Evolutionary conservation across 2,329 filamentous ascomycete species (phyloP).

Genomic region (Pezicula carpinea): DNA sequence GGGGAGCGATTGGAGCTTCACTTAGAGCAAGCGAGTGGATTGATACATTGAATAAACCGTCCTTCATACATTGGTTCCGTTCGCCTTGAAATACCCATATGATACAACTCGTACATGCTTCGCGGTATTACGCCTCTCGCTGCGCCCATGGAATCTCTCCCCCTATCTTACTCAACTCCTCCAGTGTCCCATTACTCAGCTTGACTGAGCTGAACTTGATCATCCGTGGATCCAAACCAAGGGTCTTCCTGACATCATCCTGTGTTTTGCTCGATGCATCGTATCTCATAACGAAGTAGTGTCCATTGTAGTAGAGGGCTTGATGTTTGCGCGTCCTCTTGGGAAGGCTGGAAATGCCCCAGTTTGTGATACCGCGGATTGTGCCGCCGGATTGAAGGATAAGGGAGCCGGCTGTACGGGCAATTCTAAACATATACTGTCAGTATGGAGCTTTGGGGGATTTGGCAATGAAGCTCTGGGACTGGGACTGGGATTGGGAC

Average conservation of each 20-base stretch:
- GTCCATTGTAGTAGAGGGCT: constrained; percentile 75
- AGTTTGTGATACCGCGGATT: constrained; percentile 88
- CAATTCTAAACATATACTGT: constrained; percentile 59
- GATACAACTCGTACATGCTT: constrained; percentile 8
- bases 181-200: constrained; percentile 62
- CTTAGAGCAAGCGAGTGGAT: background rate
- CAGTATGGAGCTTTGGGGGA: background rate
- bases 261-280: constrained; percentile 73
- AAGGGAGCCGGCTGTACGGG: constrained; percentile 75
- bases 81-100: constrained; percentile 18
- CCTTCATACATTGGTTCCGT: constrained; percentile 3
- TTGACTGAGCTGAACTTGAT: constrained; percentile 84
- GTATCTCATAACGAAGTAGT: constrained; percentile 98
- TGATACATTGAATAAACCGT: background rate
- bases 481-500: too few relatives aligned
- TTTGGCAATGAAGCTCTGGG: constrained; percentile 7
- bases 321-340: constrained; percentile 76
- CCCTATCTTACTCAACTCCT: constrained; percentile 34
- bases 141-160: constrained; percentile 25
- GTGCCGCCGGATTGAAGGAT: constrained; percentile 83
- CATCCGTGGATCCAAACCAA: constrained; percentile 85
- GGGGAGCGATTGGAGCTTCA: background rate
- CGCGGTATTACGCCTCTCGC: constrained; percentile 8
- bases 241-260: constrained; percentile 66
- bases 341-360: constrained; percentile 87